Base-by-base conservation (phyloP, 148 eudicot genomes). In the Chenopodium quinoa region DNA sequence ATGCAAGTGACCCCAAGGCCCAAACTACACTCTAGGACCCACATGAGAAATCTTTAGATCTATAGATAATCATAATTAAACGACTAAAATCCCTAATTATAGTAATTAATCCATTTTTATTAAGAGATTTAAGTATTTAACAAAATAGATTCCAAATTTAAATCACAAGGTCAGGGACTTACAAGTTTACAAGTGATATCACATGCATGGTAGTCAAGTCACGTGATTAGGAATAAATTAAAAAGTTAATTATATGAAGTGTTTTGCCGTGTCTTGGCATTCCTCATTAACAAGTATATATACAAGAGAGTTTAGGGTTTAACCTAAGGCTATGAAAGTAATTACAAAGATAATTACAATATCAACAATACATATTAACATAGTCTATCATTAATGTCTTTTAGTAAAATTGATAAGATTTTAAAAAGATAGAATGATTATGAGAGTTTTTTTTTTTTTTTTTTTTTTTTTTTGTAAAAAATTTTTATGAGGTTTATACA, bases 1-100 rank as follows among this genome's bases (percentile, higher is more conserved):
- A 84, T 84, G 86, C 77, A 68, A 58, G 27, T 27, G 75, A 79
- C 83, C 60, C 66, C n/a, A 68, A 79, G 75, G 80, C 60, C 66
- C n/a, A 75, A 79, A 75, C 79, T 83, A 79, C 86, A 75, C 11
- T 27, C 65, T 64, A 68, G 85, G 82, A 50, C 85, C 84, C 46
- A 34, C 70, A 19, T 78, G 37, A 23, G 75, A 76, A 31, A 81
- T 64, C 74, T 77, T 31, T 52, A 79, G 76, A 54, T 83, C 75
- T 54, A 25, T 37, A 31, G 9, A 40, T 37, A 25, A 34, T 69
- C 64, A 44, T 60, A 22, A 37, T 37, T 37, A 44, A 50, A 14
- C 62, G 17, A 14, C 16, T 56, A 11, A n/a, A 67, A 66, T 29
- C 20, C 44, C 12, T 44, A 63, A 37, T 20, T 22, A 11, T 0